Base-by-base conservation (phyloP, 2,329 filamentous ascomycete species). In the Polychaeton citri region DNA sequence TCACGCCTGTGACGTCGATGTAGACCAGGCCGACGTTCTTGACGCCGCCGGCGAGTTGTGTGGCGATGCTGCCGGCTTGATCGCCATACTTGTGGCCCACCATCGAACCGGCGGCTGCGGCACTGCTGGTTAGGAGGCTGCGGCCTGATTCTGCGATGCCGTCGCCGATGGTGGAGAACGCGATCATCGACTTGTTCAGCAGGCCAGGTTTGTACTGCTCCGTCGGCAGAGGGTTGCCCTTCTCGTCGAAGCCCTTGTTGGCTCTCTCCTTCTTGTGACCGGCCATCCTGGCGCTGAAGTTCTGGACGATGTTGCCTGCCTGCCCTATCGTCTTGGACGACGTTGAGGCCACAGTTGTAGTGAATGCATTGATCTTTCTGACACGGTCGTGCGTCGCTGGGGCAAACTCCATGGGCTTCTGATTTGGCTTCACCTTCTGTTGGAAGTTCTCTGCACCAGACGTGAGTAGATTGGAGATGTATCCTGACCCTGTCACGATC, bases 21-120 rank as follows among this genome's bases (percentile, higher is more conserved):
- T 98, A 98, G 20, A 98, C 90, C 19, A 98, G 69, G 5, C 87
- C 90, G 6, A 96, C 90, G 46, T 96, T 98, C 69, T 90, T 94
- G 51, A 95, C 78, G 17, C 87, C 88, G 4, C 84, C 79, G 1
- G 85, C 82, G 15, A 98, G 60, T 36, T 82, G 70, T 30, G 70
- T 69, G 2, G 85, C 79, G 12, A 96, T 68, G 21, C 78, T 70
- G 12, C 86, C 84, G 0, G 90, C 90, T 59, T 98, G 85, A 1
- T 72, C 54, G 4, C 90, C 90, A 65, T 87, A 98, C 43, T 76
- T 79, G 60, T 96, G 90, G n/a, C 78, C 73, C 3, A 96, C 84
- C 35, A 95, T 79, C 1, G 79, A 83, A 21, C 76, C 85, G 17
- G 88, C 81, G n/a, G 88, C 86, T 1, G 71, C 69, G 3, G 83